Base-by-base conservation (phyloP, 371 early-diverging fungal genomes). In the Mortierella sp. region DNA sequence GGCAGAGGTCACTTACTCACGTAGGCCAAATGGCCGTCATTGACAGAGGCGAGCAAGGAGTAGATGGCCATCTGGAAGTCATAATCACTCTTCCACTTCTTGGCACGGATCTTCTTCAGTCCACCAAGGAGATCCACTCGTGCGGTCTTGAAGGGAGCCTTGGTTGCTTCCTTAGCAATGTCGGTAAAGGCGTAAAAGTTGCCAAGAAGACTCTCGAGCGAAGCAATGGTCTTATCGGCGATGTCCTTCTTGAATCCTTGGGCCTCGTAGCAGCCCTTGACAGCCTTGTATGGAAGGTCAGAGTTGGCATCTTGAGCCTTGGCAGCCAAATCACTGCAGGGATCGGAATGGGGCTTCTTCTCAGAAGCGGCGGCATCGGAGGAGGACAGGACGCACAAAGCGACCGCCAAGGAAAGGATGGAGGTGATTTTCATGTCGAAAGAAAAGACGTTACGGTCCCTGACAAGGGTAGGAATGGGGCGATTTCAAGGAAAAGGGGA, bases 1-100 rank as follows among this genome's bases (percentile, higher is more conserved):
- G 31, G 1, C 7, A n/a, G 14, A 22, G 7, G n/a, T 12, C 1
- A 39, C 68, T 46, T 60, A 68, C 69, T 64, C 22, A 19, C 24
- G 48, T 63, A 74, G 39, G 48, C 56, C 9, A 69, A 25, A 53
- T 74, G 76, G 8, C 70, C 76, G 37, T 74, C 76, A 25, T 74
- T 69, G 39, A 54, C 57, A 4, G 69, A 68, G 16, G 37, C 22
- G 19, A 54, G 46, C 27, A 74, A 22, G 53, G 54, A 44, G 17
- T 57, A 46, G 31, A 74, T 19, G 5, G 68, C 76, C 57, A 56
- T 54, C 24, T 63, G 53, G 46, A 74, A 74, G 19, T 67, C 68
- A 39, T 63, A 74, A 29, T 74, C 76, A 17, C 17, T 59, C 52
- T 56, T 59, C 57, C 61, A 74, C 60, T 67, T 69, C 43, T 52